Evolutionary conservation across 2,329 filamentous ascomycete species (phyloP).

Genomic region (Ampelomyces quisqualis): DNA sequence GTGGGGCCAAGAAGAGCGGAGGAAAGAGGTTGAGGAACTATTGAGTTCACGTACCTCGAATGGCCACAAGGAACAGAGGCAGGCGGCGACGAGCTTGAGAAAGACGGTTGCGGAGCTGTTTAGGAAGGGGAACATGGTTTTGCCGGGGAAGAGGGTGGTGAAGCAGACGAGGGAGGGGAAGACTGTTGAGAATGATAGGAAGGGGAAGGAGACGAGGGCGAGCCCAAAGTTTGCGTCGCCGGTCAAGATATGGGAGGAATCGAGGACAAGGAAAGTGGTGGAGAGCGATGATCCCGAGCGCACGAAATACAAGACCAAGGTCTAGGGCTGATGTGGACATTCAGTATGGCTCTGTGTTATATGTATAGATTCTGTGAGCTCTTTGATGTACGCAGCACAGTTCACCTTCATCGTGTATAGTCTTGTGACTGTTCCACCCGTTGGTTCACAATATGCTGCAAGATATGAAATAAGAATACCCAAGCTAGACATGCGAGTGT

Average conservation of each 20-base stretch:
- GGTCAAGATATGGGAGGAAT: conserved; percentile 38
- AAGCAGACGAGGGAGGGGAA: neutral
- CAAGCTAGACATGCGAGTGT: too few species aligned
- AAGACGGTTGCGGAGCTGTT: conserved; percentile 31
- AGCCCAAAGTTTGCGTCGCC: conserved; percentile 43
- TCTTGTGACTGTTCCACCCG: too few species aligned
- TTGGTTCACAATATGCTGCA: too few species aligned
- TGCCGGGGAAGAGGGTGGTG: neutral
- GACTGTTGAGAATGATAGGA: conserved; percentile 5
- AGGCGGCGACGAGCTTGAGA: conserved; percentile 21
- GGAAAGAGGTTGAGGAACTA: conserved; percentile 37
- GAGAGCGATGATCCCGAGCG: conserved; percentile 15
- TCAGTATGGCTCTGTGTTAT: conserved; percentile 24
- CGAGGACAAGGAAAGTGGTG: conserved; percentile 25
- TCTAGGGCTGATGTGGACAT: conserved; percentile 9
- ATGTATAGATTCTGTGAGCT: conserved; percentile 10
- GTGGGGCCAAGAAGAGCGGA: conserved; percentile 48
- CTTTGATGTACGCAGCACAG: too few species aligned
- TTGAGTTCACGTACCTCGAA: conserved; percentile 8
- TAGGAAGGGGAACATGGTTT: conserved; percentile 13
- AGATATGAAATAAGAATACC: too few species aligned
- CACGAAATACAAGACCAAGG: conserved; percentile 22
- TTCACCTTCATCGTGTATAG: too few species aligned
- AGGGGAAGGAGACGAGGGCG: conserved; percentile 28
- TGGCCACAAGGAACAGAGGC: conserved; percentile 11